phyloP scores from a whole-genome alignment of 148 eudicot genomes.

The Cornus suecica region DNA sequence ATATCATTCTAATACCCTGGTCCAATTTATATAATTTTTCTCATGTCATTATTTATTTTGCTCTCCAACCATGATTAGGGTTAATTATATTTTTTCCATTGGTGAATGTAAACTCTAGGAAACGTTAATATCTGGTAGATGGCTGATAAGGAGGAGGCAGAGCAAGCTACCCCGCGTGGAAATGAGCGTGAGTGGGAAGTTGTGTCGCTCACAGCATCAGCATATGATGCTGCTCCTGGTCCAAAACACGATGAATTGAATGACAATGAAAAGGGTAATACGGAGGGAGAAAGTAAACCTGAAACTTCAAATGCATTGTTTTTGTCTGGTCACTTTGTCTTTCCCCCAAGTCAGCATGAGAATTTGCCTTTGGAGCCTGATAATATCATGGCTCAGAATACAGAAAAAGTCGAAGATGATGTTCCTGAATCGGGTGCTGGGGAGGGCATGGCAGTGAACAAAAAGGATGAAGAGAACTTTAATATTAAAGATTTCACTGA shows the following conservation, averaged over 20 bases:
- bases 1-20: neutral
- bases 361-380: constrained; percentile 67
- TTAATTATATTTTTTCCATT: neutral
- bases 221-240: constrained; percentile 89
- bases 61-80: neutral
- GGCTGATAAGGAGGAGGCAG: constrained; percentile 48
- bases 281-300: constrained; percentile 34
- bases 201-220: constrained; percentile 85
- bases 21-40: neutral
- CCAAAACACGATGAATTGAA: constrained; percentile 41
- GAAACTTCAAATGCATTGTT: constrained; percentile 67
- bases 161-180: constrained; percentile 47
- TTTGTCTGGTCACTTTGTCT: constrained; percentile 87
- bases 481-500: constrained; percentile 33
- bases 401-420: constrained; percentile 32
- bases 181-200: constrained; percentile 99
- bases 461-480: constrained; percentile 44
- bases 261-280: constrained; percentile 32
- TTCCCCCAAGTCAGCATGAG: constrained; percentile 86
- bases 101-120: constrained; percentile 3
- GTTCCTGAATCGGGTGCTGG: constrained; percentile 24
- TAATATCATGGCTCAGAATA: constrained; percentile 25
- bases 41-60: neutral
- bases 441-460: constrained; percentile 29
- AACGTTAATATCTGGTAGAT: constrained; percentile 21